Conservation (phyloP, 306 rosid species). For the Cyclanthera cordifolia region DNA sequence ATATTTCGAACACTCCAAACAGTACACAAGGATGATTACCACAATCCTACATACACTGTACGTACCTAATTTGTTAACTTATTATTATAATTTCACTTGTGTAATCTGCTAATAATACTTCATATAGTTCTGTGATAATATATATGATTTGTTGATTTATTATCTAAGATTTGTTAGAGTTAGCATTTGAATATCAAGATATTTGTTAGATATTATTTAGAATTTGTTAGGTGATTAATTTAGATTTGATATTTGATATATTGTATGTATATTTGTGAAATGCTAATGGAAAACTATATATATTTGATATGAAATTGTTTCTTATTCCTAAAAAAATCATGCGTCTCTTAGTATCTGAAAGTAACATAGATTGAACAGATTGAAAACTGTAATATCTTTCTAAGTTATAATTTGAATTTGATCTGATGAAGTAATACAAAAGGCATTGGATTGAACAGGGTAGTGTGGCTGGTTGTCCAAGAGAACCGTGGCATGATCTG, state of each 20-base stretch:
- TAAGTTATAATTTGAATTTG: neutral
- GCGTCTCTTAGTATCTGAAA: too few species aligned
- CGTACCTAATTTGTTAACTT: constrained; percentile 45
- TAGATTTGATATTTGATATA: too few species aligned
- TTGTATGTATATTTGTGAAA: too few species aligned
- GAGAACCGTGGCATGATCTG: constrained; percentile 99
- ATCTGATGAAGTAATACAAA: neutral
- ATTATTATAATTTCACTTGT: neutral
- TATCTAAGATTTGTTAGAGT: too few species aligned
- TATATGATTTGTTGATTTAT: too few species aligned
- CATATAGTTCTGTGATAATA: neutral
- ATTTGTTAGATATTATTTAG: too few species aligned
- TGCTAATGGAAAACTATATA: too few species aligned
- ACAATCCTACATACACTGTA: constrained; percentile 85
- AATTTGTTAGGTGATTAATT: too few species aligned
- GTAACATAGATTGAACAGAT: neutral
- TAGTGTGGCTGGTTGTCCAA: constrained; percentile 61
- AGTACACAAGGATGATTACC: constrained; percentile 80
- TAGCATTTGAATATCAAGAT: too few species aligned
- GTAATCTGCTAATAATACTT: neutral
- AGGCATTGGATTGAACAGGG: constrained; percentile 35
- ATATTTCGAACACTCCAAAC: constrained; percentile 63
- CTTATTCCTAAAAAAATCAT: too few species aligned
- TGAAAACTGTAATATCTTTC: neutral
- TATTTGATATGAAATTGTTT: too few species aligned